Evolutionary conservation across 768 basidiomycete species (phyloP).

Genomic region (Boletellus sp.): DNA sequence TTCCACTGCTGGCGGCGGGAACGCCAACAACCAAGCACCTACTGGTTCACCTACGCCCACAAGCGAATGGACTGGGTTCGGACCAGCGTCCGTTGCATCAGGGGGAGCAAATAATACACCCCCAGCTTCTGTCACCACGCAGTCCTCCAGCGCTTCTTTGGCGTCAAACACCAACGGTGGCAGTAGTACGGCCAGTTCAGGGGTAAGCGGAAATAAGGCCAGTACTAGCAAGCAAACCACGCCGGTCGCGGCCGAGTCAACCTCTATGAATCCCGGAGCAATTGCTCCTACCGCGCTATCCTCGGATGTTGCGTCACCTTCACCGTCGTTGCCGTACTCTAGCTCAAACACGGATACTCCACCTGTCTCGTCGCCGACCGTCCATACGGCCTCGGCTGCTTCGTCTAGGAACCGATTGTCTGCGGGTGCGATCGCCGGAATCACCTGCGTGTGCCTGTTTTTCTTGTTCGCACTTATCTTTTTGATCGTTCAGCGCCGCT

Average conservation of each 20-base stretch:
- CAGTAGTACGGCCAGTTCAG: neutral
- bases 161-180: neutral
- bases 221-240: neutral
- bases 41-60: neutral
- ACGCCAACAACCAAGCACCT: neutral
- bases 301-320: neutral
- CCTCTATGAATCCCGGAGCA: neutral
- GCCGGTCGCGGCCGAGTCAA: neutral
- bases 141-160: neutral
- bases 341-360: conserved; percentile 12
- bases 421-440: conserved; percentile 46
- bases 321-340: conserved; percentile 4
- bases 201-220: neutral
- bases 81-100: neutral
- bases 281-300: neutral
- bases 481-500: conserved; percentile 46
- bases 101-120: neutral
- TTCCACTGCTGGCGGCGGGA: conserved; percentile 1
- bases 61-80: neutral
- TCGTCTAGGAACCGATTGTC: conserved; percentile 35
- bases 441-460: conserved; percentile 33
- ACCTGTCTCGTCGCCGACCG: conserved; percentile 13
- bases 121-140: neutral
- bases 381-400: conserved; percentile 1
- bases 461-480: conserved; percentile 35